phyloP scores from a whole-genome alignment of 257 asterid species.

The Nicotiana knightiana region DNA sequence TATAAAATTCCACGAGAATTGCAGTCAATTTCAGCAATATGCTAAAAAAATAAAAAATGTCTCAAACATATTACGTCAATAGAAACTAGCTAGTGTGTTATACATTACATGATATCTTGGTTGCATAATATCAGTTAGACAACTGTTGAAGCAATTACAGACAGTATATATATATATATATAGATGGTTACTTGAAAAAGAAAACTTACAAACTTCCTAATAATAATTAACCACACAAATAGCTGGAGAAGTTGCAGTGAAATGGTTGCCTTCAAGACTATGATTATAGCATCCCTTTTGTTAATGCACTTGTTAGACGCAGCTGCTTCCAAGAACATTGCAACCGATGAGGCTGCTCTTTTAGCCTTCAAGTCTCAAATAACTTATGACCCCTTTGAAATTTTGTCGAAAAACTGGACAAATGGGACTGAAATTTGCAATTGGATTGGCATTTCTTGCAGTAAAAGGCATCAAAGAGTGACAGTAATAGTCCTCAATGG shows the following conservation, averaged over 20 bases:
- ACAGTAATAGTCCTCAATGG: not conserved
- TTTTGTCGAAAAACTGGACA: not conserved
- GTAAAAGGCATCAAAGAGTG: conserved; percentile 1
- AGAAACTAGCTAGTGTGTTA: not conserved
- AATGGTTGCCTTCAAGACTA: not conserved
- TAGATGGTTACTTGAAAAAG: not conserved
- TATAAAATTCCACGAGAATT: not conserved
- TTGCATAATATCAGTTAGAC: not conserved
- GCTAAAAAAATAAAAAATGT: not conserved
- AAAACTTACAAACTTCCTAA: not conserved
- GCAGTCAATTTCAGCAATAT: not conserved
- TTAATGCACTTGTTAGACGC: not conserved
- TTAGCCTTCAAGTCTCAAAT: conserved; percentile 8
- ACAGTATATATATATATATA: not conserved
- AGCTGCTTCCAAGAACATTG: not conserved
- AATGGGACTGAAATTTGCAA: not conserved
- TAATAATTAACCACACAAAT: not conserved
- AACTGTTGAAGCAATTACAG: not conserved
- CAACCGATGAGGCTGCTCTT: conserved; percentile 13
- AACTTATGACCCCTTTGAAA: not conserved
- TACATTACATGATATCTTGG: not conserved
- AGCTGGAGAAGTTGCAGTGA: not conserved
- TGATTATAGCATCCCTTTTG: not conserved
- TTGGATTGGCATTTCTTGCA: conserved; percentile 8
- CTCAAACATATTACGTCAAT: not conserved